phyloP scores from a whole-genome alignment of 2,329 filamentous ascomycete genomes.

The Claviceps arundinis region DNA sequence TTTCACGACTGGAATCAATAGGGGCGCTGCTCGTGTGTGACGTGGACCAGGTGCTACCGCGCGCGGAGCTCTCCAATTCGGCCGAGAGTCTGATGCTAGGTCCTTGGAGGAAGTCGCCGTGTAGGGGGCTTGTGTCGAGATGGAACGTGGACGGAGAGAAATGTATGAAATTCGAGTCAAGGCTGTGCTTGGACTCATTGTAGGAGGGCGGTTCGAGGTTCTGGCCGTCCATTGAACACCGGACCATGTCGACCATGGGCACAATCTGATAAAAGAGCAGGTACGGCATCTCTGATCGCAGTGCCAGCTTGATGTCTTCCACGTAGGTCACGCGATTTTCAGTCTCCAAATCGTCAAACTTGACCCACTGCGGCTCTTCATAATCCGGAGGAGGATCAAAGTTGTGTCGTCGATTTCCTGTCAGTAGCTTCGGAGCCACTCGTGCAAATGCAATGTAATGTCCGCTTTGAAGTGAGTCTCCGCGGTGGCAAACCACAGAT shows the following conservation, averaged over 20 bases:
- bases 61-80: conserved; percentile 36
- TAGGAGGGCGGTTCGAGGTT: conserved; percentile 46
- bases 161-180: conserved; percentile 19
- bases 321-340: conserved; percentile 60
- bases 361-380: conserved; percentile 68
- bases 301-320: conserved; percentile 60
- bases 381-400: conserved; percentile 51
- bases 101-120: conserved; percentile 21
- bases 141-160: conserved; percentile 3
- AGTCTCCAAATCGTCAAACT: conserved; percentile 72
- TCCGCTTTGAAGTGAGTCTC: conserved; percentile 71
- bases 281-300: conserved; percentile 85
- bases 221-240: conserved; percentile 32
- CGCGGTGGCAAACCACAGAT: conserved; percentile 84
- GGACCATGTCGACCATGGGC: conserved; percentile 60
- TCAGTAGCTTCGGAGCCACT: conserved; percentile 50
- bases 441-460: conserved; percentile 84
- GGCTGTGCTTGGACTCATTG: conserved; percentile 33
- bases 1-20: conserved; percentile 33
- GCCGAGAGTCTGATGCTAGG: conserved; percentile 42
- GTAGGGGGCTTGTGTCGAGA: conserved; percentile 7
- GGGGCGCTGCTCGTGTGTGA: conserved; percentile 20
- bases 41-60: conserved; percentile 32
- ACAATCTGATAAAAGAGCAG: conserved; percentile 91
- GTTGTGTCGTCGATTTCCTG: conserved; percentile 42